These are phyloP conservation scores for Eugenia klotzschiana DNA, from an alignment of 441 rosid genomes.

Conservation along the genomic window DNA sequence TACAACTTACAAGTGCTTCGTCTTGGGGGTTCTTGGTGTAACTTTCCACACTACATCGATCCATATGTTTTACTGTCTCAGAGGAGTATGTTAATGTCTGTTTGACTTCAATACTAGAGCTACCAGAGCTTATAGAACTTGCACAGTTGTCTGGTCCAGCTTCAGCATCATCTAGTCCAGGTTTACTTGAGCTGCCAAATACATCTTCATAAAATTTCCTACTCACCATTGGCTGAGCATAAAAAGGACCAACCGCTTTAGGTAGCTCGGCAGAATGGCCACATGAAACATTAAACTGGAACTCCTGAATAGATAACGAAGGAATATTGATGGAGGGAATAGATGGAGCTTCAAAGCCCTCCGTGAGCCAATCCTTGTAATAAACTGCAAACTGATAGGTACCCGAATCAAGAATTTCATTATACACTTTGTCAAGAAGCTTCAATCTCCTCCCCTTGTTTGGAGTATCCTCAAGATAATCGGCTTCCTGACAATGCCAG, in stretches of 20 bases:
- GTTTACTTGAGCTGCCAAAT: constrained; percentile 16
- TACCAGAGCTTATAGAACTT: constrained; percentile 12
- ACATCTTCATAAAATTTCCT: constrained; percentile 36
- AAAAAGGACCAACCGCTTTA: constrained; percentile 19
- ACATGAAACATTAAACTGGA: constrained; percentile 7
- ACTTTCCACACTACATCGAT: constrained; percentile 10
- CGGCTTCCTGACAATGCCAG: constrained; percentile 48
- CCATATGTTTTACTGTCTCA: constrained; percentile 17
- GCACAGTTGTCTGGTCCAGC: constrained; percentile 6
- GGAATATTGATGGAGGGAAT: constrained; percentile 38
- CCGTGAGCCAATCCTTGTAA: constrained; percentile 61
- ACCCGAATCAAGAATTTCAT: constrained; percentile 42
- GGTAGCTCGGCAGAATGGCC: constrained; percentile 19
- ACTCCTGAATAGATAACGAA: constrained; percentile 13
- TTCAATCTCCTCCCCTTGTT: constrained; percentile 22
- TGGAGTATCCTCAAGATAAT: constrained; percentile 17
- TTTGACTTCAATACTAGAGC: constrained; percentile 24
- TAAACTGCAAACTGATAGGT: constrained; percentile 45
- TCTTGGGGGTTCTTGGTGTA: constrained; percentile 9
- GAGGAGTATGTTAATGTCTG: constrained; percentile 13
- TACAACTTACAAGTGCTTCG: constrained; percentile 21
- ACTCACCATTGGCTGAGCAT: constrained; percentile 44
- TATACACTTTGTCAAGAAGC: constrained; percentile 42
- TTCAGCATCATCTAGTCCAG: constrained; percentile 12
- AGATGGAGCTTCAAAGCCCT: constrained; percentile 36